Conservation (phyloP, 129 eudicot species). For the Dittrichia graveolens region DNA sequence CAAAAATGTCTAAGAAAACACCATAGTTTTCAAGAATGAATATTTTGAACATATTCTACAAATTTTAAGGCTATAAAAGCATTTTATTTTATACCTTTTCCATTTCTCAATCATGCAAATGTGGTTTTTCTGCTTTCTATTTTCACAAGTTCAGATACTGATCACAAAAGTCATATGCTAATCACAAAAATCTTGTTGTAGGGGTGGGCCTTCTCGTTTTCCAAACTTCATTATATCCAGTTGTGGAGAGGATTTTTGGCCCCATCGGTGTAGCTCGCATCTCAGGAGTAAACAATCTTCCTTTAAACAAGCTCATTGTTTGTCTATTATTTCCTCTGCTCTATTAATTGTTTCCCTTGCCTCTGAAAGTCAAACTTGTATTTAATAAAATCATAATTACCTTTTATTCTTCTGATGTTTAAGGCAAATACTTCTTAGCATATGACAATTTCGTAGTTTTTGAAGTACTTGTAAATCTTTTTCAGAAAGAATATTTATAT, state of each 20-base stretch:
- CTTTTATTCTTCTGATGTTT: neutral
- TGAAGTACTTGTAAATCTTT: slow-evolving; percentile 5
- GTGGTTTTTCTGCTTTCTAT: no score
- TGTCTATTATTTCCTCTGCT: slow-evolving; percentile 12
- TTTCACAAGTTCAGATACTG: no score
- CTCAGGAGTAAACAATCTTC: slow-evolving; percentile 59
- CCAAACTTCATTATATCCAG: slow-evolving; percentile 67
- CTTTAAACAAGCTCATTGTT: neutral
- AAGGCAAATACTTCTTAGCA: neutral
- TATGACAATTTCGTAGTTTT: neutral
- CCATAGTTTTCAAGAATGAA: neutral
- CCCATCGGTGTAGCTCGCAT: slow-evolving; percentile 59
- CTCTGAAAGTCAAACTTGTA: slow-evolving; percentile 4
- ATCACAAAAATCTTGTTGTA: slow-evolving; percentile 29
- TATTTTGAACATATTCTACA: neutral
- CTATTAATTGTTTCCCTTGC: neutral
- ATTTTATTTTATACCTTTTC: neutral
- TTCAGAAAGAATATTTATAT: neutral
- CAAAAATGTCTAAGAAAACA: neutral
- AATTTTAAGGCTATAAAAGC: neutral
- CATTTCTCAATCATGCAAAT: no score
- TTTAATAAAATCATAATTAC: neutral
- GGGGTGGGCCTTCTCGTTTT: slow-evolving; percentile 75
- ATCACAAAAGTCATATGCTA: neutral
- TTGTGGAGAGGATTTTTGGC: slow-evolving; percentile 55